Evolutionary conservation across 2,329 filamentous ascomycete genomes (phyloP).

Genomic region (Aspergillus jensenii): DNA sequence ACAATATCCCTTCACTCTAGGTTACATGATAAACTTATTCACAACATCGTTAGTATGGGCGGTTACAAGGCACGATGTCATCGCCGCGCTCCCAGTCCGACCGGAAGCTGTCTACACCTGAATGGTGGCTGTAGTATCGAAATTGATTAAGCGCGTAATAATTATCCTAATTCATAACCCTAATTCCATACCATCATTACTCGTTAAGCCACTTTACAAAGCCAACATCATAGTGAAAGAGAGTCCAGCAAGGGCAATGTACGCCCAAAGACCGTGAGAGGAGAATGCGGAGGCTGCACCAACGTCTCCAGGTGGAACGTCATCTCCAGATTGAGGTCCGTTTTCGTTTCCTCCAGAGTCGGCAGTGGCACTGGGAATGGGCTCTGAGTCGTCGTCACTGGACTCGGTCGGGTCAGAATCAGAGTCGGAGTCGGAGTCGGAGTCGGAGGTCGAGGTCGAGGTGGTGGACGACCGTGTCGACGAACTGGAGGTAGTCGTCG

Average conservation of each 20-base stretch:
- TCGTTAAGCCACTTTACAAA: not conserved
- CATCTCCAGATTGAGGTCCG: too few relatives aligned
- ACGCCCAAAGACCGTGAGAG: not conserved
- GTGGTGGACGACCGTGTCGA: not conserved
- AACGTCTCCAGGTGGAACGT: not conserved
- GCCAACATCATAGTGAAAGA: not conserved
- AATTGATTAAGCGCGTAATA: too few relatives aligned
- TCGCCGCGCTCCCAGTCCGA: too few relatives aligned
- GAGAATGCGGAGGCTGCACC: not conserved
- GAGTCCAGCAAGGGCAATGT: not conserved
- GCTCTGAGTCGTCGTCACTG: not conserved
- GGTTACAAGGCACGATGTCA: too few relatives aligned
- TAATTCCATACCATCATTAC: not conserved
- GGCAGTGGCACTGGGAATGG: not conserved
- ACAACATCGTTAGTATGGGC: too few relatives aligned
- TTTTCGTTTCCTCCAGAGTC: not conserved
- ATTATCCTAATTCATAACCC: too few relatives aligned
- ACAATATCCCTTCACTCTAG: too few relatives aligned
- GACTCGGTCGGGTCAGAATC: not conserved
- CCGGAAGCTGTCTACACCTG: too few relatives aligned
- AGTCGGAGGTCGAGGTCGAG: not conserved
- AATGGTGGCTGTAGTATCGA: too few relatives aligned
- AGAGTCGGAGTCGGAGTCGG: not conserved
- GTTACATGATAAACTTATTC: too few relatives aligned
- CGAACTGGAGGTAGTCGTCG: not conserved